Evolutionary conservation across 2,329 filamentous ascomycete species (phyloP).

Genomic region (Colletotrichum salicis): DNA sequence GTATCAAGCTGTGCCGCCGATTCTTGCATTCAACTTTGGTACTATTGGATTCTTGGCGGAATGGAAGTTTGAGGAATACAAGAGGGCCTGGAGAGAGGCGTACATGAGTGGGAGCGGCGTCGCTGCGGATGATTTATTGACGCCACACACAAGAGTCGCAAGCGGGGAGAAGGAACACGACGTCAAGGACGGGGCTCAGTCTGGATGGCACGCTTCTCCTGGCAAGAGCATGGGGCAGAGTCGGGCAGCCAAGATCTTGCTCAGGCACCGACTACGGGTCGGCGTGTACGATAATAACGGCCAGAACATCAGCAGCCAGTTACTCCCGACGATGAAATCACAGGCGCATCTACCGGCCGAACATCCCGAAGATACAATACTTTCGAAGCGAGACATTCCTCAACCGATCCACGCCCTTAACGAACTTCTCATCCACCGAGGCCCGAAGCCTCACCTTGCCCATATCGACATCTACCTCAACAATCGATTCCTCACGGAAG

Average conservation of each 20-base stretch:
- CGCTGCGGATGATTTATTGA: slow-evolving; percentile 55
- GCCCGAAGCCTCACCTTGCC: slow-evolving; percentile 87
- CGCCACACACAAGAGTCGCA: slow-evolving; percentile 51
- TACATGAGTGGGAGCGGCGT: slow-evolving; percentile 80
- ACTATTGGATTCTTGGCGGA: slow-evolving; percentile 94
- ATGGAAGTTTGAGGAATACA: slow-evolving; percentile 95
- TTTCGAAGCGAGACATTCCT: slow-evolving; percentile 38
- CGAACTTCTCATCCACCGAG: slow-evolving; percentile 92
- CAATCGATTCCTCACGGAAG: slow-evolving; percentile 89
- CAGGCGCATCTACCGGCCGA: slow-evolving; percentile 46
- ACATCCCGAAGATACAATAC: slow-evolving; percentile 33
- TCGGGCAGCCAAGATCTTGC: slow-evolving; percentile 81
- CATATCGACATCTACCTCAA: slow-evolving; percentile 93
- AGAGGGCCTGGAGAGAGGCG: slow-evolving; percentile 89
- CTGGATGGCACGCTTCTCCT: slow-evolving; percentile 76
- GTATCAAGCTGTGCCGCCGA: slow-evolving; percentile 83
- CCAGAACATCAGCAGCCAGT: slow-evolving; percentile 63
- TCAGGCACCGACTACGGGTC: slow-evolving; percentile 88
- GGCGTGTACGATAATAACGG: slow-evolving; percentile 81
- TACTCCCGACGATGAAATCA: slow-evolving; percentile 56
- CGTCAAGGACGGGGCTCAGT: slow-evolving; percentile 31
- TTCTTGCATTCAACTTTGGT: slow-evolving; percentile 96
- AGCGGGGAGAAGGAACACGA: slow-evolving; percentile 42
- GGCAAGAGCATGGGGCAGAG: slow-evolving; percentile 84
- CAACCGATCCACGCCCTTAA: slow-evolving; percentile 81